These are phyloP conservation scores for Colletotrichum gigasporum DNA, from an alignment of 2,329 filamentous ascomycete species.

Conservation along the genomic window DNA sequence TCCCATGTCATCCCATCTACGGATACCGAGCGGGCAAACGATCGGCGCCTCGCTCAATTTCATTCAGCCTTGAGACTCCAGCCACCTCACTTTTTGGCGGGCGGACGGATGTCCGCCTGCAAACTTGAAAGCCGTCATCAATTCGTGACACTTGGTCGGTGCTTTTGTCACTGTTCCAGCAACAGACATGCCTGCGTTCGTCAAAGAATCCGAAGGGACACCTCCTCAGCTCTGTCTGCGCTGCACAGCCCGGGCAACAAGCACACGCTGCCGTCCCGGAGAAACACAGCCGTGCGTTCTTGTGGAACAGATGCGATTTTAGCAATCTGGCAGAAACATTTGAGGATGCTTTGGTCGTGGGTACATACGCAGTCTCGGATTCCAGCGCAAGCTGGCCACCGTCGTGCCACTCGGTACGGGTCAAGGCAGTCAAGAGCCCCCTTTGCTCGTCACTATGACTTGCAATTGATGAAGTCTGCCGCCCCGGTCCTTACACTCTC, in stretches of 20 bases:
- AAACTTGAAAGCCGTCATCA: slow-evolving; percentile 1
- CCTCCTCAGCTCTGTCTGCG: neutral
- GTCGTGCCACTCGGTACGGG: slow-evolving; percentile 3
- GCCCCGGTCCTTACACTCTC: slow-evolving; percentile 3
- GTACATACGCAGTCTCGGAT: slow-evolving; percentile 8
- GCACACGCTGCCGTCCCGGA: neutral
- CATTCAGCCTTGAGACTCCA: slow-evolving; percentile 14
- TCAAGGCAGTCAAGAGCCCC: neutral
- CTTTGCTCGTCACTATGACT: slow-evolving; percentile 5
- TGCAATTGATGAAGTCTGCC: neutral
- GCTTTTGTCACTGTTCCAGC: neutral
- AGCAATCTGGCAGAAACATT: slow-evolving; percentile 18
- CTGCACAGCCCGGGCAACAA: slow-evolving; percentile 1
- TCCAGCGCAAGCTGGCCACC: neutral
- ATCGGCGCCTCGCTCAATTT: slow-evolving; percentile 12
- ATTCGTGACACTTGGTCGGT: neutral
- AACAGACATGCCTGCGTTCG: neutral
- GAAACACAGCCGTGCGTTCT: neutral
- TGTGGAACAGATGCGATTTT: neutral
- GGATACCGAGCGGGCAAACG: neutral
- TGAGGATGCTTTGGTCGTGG: neutral
- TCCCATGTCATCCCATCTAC: slow-evolving; percentile 1
- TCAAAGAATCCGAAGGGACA: neutral
- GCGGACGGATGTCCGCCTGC: slow-evolving; percentile 10
- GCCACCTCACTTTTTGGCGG: slow-evolving; percentile 1